Evolutionary conservation across 495 filamentous ascomycete species (phyloP).

Genomic region (Astrothelium macrocarpum): DNA sequence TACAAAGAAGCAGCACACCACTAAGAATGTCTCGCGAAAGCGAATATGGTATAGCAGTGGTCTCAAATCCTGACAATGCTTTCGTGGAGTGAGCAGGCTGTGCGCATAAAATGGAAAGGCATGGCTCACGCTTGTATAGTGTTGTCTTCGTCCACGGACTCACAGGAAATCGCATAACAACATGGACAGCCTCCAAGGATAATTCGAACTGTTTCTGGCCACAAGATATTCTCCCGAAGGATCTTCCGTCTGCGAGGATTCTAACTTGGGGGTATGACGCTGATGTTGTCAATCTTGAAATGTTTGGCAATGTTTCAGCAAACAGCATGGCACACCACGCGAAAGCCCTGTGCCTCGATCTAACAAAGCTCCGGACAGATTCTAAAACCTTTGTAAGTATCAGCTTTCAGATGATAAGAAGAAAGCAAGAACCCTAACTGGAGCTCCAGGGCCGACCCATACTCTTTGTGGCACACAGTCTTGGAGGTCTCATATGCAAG

Average conservation of each 20-base stretch:
- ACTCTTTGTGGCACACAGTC: slow-evolving; percentile 16
- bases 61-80: neutral
- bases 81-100: neutral
- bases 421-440: neutral
- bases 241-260: slow-evolving; percentile 11
- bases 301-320: neutral
- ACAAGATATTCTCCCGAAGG: neutral
- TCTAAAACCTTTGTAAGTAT: slow-evolving; percentile 8
- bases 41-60: neutral
- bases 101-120: neutral
- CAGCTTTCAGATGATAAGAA: neutral
- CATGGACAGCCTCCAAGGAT: slow-evolving; percentile 10
- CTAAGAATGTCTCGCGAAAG: neutral
- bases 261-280: slow-evolving; percentile 18
- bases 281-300: slow-evolving; percentile 8
- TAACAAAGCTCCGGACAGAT: slow-evolving; percentile 6
- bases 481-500: slow-evolving; percentile 15
- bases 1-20: neutral
- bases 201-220: slow-evolving; percentile 11
- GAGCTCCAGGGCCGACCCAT: slow-evolving; percentile 6
- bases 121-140: neutral
- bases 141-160: slow-evolving; percentile 18
- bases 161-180: slow-evolving; percentile 14
- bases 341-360: slow-evolving; percentile 6
- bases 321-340: slow-evolving; percentile 12